These are phyloP conservation scores for Ogataea polymorpha DNA, from an alignment of 805 yeast species.

Conservation along the genomic window DNA sequence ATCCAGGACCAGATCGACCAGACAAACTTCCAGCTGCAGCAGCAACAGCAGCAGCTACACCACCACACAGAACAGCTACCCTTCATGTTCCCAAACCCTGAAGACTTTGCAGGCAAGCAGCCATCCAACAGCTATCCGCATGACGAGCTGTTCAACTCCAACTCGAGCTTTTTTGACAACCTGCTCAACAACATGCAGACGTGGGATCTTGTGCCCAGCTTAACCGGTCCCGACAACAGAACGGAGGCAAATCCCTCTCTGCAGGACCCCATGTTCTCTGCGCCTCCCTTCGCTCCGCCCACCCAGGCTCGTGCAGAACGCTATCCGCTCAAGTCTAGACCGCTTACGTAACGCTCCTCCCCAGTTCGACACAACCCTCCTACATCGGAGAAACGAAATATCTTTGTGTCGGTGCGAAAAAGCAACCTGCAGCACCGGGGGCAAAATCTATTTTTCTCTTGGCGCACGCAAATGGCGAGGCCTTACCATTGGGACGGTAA, in stretches of 20 bases:
- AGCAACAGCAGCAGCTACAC: slow-evolving; percentile 15
- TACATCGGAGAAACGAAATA: slow-evolving; percentile 1
- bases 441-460: too few relatives aligned
- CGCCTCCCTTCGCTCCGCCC: not conserved
- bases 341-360: slow-evolving; percentile 7
- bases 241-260: not conserved
- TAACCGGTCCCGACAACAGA: not conserved
- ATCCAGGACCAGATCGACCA: slow-evolving; percentile 17
- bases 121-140: slow-evolving; percentile 1
- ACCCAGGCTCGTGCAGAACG: not conserved
- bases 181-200: slow-evolving; percentile 23
- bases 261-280: not conserved
- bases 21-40: slow-evolving; percentile 18
- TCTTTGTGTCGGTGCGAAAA: not conserved
- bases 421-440: not conserved
- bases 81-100: slow-evolving; percentile 8
- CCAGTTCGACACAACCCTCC: not conserved
- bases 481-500: too few relatives aligned
- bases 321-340: slow-evolving; percentile 4
- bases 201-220: slow-evolving; percentile 20
- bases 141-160: slow-evolving; percentile 12
- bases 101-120: slow-evolving; percentile 2
- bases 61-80: slow-evolving; percentile 19
- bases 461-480: too few relatives aligned
- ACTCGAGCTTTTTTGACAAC: slow-evolving; percentile 19